phyloP scores from a whole-genome alignment of 306 rosid species.

The Astragalus membranaceus region DNA sequence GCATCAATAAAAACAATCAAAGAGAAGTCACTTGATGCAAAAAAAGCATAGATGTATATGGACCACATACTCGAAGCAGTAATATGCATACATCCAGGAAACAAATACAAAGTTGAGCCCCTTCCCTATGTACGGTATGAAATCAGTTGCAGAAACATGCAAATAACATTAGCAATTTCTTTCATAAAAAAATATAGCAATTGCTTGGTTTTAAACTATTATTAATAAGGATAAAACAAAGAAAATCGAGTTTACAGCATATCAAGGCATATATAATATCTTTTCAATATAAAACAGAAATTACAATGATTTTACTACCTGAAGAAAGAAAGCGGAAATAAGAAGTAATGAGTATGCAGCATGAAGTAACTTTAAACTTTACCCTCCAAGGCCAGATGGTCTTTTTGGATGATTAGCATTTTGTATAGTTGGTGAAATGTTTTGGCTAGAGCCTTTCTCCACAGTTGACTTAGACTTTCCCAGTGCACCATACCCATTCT shows the following conservation, averaged over 20 bases:
- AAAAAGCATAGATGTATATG: constrained; percentile 12
- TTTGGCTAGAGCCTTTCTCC: too few species aligned
- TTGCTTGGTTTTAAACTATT: constrained; percentile 6
- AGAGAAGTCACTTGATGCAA: constrained; percentile 1
- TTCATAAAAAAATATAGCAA: too few species aligned
- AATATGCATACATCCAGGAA: constrained; percentile 97
- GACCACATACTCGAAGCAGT: constrained; percentile 85
- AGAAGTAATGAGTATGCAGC: constrained; percentile 49
- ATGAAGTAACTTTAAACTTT: constrained; percentile 22
- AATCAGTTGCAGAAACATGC: constrained; percentile 79
- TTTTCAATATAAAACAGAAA: neutral
- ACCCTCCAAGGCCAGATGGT: constrained; percentile 79
- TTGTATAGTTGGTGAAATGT: constrained; percentile 27
- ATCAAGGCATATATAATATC: constrained; percentile 14
- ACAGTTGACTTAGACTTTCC: too few species aligned
- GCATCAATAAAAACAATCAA: neutral
- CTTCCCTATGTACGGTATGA: constrained; percentile 75
- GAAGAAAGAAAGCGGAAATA: constrained; percentile 68
- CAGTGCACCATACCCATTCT: too few species aligned
- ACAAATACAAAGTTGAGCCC: constrained; percentile 68
- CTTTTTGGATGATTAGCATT: constrained; percentile 33
- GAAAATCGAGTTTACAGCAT: too few species aligned
- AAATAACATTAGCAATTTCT: constrained; percentile 21
- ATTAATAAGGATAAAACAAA: neutral
- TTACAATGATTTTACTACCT: constrained; percentile 44